These are phyloP conservation scores for Corrigiola litoralis DNA, from an alignment of 179 eudicot genomes.

Conservation along the genomic window DNA sequence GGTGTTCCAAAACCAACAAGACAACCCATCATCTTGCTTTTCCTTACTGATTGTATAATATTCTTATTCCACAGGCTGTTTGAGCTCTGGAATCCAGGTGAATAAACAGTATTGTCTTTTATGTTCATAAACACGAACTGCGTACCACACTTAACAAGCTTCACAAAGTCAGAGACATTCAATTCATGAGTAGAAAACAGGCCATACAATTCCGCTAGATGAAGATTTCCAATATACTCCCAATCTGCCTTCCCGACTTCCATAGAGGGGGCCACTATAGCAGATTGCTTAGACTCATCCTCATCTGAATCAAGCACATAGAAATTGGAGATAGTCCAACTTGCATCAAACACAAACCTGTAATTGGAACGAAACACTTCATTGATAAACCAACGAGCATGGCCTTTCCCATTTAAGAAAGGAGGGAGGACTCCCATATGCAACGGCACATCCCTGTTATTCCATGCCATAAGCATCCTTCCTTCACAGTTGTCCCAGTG, in stretches of 20 bases:
- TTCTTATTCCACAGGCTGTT: slow-evolving; percentile 31
- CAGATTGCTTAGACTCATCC: slow-evolving; percentile 18
- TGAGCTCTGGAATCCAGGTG: slow-evolving; percentile 23
- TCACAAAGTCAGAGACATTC: slow-evolving; percentile 42
- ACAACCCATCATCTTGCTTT: slow-evolving; percentile 41
- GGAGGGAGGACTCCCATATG: slow-evolving; percentile 91
- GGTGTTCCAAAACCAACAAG: slow-evolving; percentile 31
- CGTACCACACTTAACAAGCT: slow-evolving; percentile 49
- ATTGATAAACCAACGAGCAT: slow-evolving; percentile 72
- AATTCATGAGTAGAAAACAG: slow-evolving; percentile 53
- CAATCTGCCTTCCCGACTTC: slow-evolving; percentile 35
- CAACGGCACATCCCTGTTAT: slow-evolving; percentile 64
- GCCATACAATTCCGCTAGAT: slow-evolving; percentile 62
- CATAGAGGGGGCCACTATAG: background rate
- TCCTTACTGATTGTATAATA: slow-evolving; percentile 23
- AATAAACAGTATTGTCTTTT: slow-evolving; percentile 41
- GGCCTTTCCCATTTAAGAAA: slow-evolving; percentile 75
- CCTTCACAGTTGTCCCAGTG: slow-evolving; percentile 39
- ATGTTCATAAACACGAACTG: slow-evolving; percentile 39
- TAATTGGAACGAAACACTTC: slow-evolving; percentile 68
- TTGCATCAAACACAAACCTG: slow-evolving; percentile 85
- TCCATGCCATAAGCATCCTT: slow-evolving; percentile 86
- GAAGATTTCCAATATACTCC: slow-evolving; percentile 59
- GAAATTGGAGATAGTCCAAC: slow-evolving; percentile 60
- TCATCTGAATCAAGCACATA: slow-evolving; percentile 31